These are phyloP conservation scores for Avicennia marina DNA, from an alignment of 257 asterid species.

Conservation along the genomic window DNA sequence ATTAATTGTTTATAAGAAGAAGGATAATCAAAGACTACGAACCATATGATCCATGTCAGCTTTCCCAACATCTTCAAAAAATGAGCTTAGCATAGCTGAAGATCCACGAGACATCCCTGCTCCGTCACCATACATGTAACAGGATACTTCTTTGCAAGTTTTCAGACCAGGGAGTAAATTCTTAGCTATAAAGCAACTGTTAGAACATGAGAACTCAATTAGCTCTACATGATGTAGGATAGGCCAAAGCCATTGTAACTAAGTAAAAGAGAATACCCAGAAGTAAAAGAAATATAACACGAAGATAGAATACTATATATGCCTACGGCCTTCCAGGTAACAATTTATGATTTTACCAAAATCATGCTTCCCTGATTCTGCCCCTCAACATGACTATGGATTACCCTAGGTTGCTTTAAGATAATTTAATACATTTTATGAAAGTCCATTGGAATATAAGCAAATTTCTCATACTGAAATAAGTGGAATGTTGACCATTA, in stretches of 20 bases:
- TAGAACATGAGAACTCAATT: conserved; percentile 17
- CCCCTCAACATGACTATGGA: background rate
- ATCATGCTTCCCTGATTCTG: background rate
- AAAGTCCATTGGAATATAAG: background rate
- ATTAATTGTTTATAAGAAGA: background rate
- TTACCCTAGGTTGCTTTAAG: background rate
- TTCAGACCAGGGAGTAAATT: conserved; percentile 86
- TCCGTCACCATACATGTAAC: conserved; percentile 66
- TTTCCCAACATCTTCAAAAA: conserved; percentile 49
- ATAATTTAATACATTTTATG: background rate
- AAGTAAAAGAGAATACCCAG: background rate
- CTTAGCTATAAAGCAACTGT: conserved; percentile 91
- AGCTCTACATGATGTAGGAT: conserved; percentile 15
- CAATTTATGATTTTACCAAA: background rate
- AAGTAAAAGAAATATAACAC: background rate
- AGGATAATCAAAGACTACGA: conserved; percentile 29
- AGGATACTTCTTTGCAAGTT: conserved; percentile 82
- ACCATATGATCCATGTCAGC: conserved; percentile 56
- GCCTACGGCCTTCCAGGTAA: background rate
- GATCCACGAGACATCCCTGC: conserved; percentile 47
- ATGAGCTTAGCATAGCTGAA: conserved; percentile 35
- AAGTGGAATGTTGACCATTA: background rate
- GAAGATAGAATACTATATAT: background rate
- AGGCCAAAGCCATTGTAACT: background rate
- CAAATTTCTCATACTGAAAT: background rate